These are phyloP conservation scores for Lactarius indigo DNA, from an alignment of 768 basidiomycete genomes.

Conservation along the genomic window DNA sequence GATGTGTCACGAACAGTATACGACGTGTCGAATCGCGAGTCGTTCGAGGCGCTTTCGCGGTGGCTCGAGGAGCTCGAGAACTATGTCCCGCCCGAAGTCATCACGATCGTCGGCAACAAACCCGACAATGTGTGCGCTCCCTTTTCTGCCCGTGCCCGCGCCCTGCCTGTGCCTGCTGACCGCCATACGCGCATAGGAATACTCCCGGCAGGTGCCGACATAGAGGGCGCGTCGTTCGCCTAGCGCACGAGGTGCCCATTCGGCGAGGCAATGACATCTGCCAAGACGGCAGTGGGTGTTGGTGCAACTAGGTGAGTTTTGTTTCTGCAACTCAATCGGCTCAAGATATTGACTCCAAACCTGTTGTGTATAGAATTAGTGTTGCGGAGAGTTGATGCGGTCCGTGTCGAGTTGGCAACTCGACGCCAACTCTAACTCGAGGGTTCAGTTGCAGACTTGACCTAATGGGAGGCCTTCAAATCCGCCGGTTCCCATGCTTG, in stretches of 20 bases:
- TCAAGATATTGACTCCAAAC: no score
- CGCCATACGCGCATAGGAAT: constrained; percentile 57
- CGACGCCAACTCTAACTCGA: no score
- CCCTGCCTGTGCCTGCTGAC: no score
- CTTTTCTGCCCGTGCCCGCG: no score
- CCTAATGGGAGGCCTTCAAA: no score
- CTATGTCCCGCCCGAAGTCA: constrained; percentile 80
- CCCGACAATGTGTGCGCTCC: constrained; percentile 68
- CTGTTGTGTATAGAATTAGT: no score
- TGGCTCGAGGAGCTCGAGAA: constrained; percentile 95
- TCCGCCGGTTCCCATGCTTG: no score
- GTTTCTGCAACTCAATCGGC: no score
- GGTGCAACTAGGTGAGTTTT: no score
- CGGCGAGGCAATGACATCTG: constrained; percentile 87
- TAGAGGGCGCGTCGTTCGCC: constrained; percentile 80
- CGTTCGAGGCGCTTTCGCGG: constrained; percentile 89
- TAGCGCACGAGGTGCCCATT: constrained; percentile 79
- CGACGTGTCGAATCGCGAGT: constrained; percentile 89
- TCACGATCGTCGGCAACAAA: constrained; percentile 94
- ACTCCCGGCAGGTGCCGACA: constrained; percentile 81
- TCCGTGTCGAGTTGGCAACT: no score
- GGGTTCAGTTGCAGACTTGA: no score
- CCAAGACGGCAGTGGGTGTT: constrained; percentile 89
- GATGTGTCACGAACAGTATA: constrained; percentile 62
- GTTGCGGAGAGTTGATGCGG: no score